These are phyloP conservation scores for Exophiala mesophila DNA, from an alignment of 2,329 filamentous ascomycete species.

Conservation along the genomic window DNA sequence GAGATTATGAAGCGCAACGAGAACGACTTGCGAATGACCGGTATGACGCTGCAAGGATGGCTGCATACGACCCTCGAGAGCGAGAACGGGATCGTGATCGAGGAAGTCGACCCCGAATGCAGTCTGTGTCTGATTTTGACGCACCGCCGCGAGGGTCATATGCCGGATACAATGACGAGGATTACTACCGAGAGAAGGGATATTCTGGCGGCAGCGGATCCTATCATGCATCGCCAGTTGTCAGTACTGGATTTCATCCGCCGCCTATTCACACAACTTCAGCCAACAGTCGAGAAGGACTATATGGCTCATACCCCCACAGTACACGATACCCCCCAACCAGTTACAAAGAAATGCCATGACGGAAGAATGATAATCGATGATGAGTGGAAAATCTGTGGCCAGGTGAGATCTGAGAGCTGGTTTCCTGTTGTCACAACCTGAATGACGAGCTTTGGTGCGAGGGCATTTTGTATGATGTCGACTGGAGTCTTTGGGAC, in stretches of 20 bases:
- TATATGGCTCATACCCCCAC: constrained; percentile 14
- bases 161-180: constrained; percentile 14
- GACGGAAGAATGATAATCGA: too few relatives aligned
- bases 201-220: constrained; percentile 3
- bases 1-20: constrained; percentile 20
- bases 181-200: constrained; percentile 19
- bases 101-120: constrained; percentile 18
- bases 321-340: constrained; percentile 17
- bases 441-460: too few relatives aligned
- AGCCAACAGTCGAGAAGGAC: constrained; percentile 5
- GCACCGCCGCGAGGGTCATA: constrained; percentile 8
- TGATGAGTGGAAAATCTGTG: too few relatives aligned
- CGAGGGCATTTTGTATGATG: too few relatives aligned
- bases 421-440: too few relatives aligned
- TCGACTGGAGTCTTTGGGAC: too few relatives aligned
- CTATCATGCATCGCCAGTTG: constrained; percentile 9
- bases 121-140: constrained; percentile 14
- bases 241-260: constrained; percentile 20
- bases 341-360: constrained; percentile 19
- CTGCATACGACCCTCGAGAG: constrained; percentile 21
- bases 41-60: constrained; percentile 23
- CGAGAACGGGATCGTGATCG: constrained; percentile 17
- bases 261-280: constrained; percentile 1
- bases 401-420: too few relatives aligned
- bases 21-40: constrained; percentile 22